These are phyloP conservation scores for Starmera dryadoides DNA, from an alignment of 805 yeast species.

Conservation along the genomic window DNA sequence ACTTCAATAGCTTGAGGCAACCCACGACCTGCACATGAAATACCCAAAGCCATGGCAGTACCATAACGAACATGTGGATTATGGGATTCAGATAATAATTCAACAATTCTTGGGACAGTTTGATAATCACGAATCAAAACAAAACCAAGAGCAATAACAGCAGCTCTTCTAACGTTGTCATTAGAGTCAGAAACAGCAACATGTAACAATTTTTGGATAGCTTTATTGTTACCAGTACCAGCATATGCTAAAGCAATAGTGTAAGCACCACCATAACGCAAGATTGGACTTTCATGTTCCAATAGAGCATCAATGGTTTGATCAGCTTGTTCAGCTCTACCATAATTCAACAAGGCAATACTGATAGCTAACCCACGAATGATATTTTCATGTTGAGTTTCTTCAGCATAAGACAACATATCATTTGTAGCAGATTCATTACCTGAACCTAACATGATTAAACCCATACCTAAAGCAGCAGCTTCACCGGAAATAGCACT, in stretches of 20 bases:
- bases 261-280: constrained; percentile 94
- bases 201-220: constrained; percentile 81
- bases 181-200: constrained; percentile 94
- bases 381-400: constrained; percentile 93
- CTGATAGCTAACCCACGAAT: constrained; percentile 91
- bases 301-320: constrained; percentile 56
- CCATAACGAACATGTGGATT: constrained; percentile 98
- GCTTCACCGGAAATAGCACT: constrained; percentile 94
- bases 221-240: constrained; percentile 88
- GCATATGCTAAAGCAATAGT: constrained; percentile 94
- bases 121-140: constrained; percentile 84
- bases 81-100: constrained; percentile 85
- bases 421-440: constrained; percentile 60
- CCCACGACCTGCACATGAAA: constrained; percentile 94
- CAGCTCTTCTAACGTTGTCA: constrained; percentile 94
- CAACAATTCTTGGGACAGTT: constrained; percentile 93
- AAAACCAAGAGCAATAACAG: constrained; percentile 88
- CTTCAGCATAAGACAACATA: constrained; percentile 87
- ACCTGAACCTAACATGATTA: constrained; percentile 91
- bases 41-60: constrained; percentile 94
- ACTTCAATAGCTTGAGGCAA: constrained; percentile 84
- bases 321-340: constrained; percentile 78
- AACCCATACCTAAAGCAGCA: constrained; percentile 93
- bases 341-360: constrained; percentile 78
- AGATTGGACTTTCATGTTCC: constrained; percentile 68